Evolutionary conservation across 1,284 basidiomycete species (phyloP), one percentile per base, ranked within the genome.

Genomic region (Ceratobasidium sp.): DNA sequence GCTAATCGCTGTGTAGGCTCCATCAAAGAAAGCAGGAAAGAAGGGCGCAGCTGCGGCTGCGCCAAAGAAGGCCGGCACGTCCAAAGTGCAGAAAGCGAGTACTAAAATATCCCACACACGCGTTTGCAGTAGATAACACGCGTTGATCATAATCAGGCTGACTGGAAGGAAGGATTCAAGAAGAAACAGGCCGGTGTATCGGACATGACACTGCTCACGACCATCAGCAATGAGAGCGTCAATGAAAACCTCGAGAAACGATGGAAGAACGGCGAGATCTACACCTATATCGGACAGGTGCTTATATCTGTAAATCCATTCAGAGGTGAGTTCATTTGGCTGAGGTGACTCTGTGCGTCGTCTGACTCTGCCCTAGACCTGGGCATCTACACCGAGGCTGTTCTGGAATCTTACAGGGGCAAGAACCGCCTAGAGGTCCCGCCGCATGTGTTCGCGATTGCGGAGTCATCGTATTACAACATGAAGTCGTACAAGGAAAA

Each of bases 401-500:
- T 91, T 9, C 85, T 99, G 26, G 86, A 89, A 77, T 90, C 87
- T 74, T 98, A 99, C 83, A 91, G 91, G 76, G 96, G 96, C 78
- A 99, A 99, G 89, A 99, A 99, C 81, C 89, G 97, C 77, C 89
- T 99, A 65, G 97, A 99, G 82, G 93, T 98, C 76, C 92, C 97
- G 3, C 97, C 97, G 1, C 97, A 99, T 83, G 97, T 99, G 53
- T 99, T 97, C 82, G 88, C 92, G 76, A 97, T 99, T 76, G 97
- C 97, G 50, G 97, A 99, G 84, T 88, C 92, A 70, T 91, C 96
- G 12, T 99, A 98, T 85, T 99, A 99, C 85, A 96, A 97, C 81
- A 99, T 99, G 97, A 96, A 94, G 76, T 94, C 96, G 34, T 98
- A 99, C 83, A 92, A 97, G 81, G 97, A 99, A 83, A 99, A 99